Conservation (phyloP, 257 asterid species). For the Sherardia arvensis region DNA sequence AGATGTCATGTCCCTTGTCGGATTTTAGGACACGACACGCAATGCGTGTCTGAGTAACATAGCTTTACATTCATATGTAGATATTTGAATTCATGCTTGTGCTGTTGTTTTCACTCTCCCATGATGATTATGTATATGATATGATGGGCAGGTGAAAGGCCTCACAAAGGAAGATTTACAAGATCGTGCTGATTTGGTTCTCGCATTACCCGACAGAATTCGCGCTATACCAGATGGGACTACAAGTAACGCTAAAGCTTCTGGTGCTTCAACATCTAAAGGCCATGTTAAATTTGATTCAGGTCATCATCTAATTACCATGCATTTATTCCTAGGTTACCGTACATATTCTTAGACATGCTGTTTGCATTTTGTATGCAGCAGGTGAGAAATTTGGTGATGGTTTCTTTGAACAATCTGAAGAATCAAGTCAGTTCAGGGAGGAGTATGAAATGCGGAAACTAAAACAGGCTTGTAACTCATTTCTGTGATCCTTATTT, state of each 20-base stretch:
- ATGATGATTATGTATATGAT: not conserved
- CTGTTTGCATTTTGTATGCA: no score
- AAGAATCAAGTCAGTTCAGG: constrained; percentile 64
- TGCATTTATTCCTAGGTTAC: not conserved
- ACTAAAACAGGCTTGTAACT: constrained; percentile 80
- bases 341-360: no score
- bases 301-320: constrained; percentile 23
- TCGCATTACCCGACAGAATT: constrained; percentile 58
- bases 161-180: constrained; percentile 54
- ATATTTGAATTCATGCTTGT: no score
- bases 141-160: constrained; percentile 58
- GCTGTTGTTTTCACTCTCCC: no score
- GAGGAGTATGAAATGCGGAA: constrained; percentile 78
- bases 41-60: no score
- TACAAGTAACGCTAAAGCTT: constrained; percentile 23
- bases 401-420: constrained; percentile 46
- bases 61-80: no score
- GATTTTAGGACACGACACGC: no score
- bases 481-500: constrained; percentile 12
- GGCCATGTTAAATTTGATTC: constrained; percentile 58
- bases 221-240: constrained; percentile 63
- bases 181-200: constrained; percentile 63
- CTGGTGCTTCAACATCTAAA: constrained; percentile 48
- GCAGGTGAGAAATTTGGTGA: constrained; percentile 51
- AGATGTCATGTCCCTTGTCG: no score